Evolutionary conservation across 2,329 filamentous ascomycete genomes (phyloP).

Genomic region (Thielaviopsis ethacetica): DNA sequence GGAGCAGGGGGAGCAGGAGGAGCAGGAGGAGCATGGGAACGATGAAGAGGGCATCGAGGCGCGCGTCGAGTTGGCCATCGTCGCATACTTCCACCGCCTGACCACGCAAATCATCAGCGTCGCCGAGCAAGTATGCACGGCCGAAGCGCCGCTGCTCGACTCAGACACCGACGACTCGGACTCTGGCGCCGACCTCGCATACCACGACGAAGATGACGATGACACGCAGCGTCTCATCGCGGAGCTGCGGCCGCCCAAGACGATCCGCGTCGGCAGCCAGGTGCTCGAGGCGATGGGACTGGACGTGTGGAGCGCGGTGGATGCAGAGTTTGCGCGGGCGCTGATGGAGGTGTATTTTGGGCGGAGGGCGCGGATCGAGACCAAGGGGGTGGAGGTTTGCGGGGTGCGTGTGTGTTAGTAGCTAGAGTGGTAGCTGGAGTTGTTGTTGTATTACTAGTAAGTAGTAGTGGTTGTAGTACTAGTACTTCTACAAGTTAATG

Average conservation of each 20-base stretch:
- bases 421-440: too few species aligned
- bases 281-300: conserved; percentile 57
- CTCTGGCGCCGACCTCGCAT: conserved; percentile 18
- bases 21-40: not conserved
- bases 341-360: conserved; percentile 50
- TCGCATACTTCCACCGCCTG: conserved; percentile 67
- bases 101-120: conserved; percentile 49
- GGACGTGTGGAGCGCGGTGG: conserved; percentile 58
- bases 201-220: conserved; percentile 18
- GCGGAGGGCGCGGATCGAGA: conserved; percentile 44
- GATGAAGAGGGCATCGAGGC: conserved; percentile 25
- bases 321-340: conserved; percentile 51
- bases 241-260: conserved; percentile 16
- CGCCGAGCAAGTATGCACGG: conserved; percentile 39
- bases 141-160: conserved; percentile 22
- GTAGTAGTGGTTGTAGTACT: too few species aligned
- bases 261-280: conserved; percentile 42
- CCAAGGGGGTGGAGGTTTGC: conserved; percentile 57
- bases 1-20: too few species aligned
- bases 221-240: conserved; percentile 15
- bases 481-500: too few species aligned
- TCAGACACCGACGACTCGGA: conserved; percentile 22
- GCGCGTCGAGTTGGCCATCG: conserved; percentile 49
- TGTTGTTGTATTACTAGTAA: too few species aligned
- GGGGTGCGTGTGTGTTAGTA: conserved; percentile 49